Percentiles rank a stretch among this genome's conserved stretches.
Evolutionary conservation across 176 grass and related monocot species (phyloP).

Genomic region (Hsuehochloa calcarea): DNA sequence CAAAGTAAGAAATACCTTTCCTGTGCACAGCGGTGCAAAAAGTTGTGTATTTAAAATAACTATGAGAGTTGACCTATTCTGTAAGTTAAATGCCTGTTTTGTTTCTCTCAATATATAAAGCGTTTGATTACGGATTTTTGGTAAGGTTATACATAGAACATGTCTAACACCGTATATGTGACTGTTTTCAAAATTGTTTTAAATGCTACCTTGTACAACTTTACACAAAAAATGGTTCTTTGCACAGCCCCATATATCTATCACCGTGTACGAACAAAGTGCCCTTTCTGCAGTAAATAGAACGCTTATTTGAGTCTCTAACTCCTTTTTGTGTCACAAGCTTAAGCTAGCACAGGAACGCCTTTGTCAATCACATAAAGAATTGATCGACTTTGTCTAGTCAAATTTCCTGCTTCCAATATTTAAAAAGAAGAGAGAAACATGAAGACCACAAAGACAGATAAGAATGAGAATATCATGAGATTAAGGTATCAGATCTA

Average conservation of each 20-base stretch:
- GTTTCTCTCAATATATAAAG: not conserved
- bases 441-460: not conserved
- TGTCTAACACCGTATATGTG: not conserved
- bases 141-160: not conserved
- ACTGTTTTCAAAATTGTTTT: not conserved
- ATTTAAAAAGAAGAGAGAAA: not conserved
- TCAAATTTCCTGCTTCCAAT: not conserved
- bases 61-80: not conserved
- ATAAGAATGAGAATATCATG: not conserved
- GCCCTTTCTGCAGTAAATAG: not conserved
- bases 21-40: not conserved
- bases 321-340: not conserved
- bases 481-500: conserved; percentile 21
- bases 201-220: not conserved
- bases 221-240: not conserved
- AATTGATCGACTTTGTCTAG: not conserved
- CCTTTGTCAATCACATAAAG: not conserved
- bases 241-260: not conserved
- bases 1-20: not conserved
- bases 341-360: not conserved
- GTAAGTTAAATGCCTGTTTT: not conserved
- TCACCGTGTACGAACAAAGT: not conserved
- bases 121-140: not conserved
- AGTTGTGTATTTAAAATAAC: not conserved
- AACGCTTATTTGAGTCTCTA: not conserved